Base-by-base conservation (phyloP, 306 rosid genomes). In the Quercus berberidifolia region DNA sequence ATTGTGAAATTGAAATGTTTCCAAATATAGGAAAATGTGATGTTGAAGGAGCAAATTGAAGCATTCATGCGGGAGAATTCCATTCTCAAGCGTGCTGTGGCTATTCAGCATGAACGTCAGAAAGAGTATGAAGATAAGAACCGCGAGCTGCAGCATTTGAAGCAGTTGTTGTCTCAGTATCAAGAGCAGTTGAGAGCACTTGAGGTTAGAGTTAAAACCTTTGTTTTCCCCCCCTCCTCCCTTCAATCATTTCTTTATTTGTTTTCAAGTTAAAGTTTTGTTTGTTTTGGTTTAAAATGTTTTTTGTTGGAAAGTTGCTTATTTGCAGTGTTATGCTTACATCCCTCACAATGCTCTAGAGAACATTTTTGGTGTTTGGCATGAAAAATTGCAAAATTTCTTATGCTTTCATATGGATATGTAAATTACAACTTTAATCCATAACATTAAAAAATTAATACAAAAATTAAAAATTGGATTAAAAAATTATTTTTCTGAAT, bases 181-280 rank as follows among this genome's bases (percentile, higher is more conserved):
- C 97, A 95, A 81, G 98, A 91, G 72, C 98, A 92, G 85, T 70
- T 91, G 74, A 87, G 94, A 87, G 90, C 85, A 18, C 91, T 92
- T 20, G 99, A 95, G 99, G 97, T 94, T 17, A 74, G 92, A 55
- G 71, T 79, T 1, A 49, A 38, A 28, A 80, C 75, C 76, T 82
- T 21, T 57, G 63, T 41, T 23, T 30, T 4, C 28, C 68, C 19
- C 55, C 17, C 26, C 38, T 55, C 14, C 55, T 1, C 38, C 72
- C 19, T 46, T 19, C 52, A 49, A 51, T 63, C 57, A 35, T 23
- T 76, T 25, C 65, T 58, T 58, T 5, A n/a, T 58, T 12, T 49
- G 54, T 49, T 49, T 49, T 49, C 17, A 49, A 49, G 12, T 49
- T 49, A 49, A 49, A 17, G 17, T 49, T 49, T 13, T 49, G 54